These are phyloP conservation scores for Mycena epipterygia DNA, from an alignment of 768 basidiomycete genomes.

Conservation along the genomic window DNA sequence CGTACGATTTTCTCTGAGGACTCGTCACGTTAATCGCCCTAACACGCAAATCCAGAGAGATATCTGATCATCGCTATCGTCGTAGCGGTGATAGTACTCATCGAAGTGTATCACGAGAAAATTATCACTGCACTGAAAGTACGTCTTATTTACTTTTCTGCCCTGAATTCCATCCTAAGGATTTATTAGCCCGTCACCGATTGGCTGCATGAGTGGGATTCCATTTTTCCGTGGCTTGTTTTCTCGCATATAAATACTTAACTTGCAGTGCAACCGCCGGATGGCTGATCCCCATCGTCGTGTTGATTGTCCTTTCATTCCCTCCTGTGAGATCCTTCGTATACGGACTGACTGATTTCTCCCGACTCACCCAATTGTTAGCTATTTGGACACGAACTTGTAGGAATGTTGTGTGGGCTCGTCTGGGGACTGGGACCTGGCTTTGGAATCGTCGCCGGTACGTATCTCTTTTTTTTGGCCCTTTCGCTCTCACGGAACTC, in stretches of 20 bases:
- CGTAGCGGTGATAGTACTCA: conserved; percentile 45
- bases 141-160: not conserved
- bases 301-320: conserved; percentile 60
- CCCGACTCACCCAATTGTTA: not conserved
- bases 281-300: conserved; percentile 59
- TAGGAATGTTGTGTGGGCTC: conserved; percentile 57
- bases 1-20: conserved; percentile 5
- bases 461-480: not conserved
- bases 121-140: conserved; percentile 53
- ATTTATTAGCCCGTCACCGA: conserved; percentile 24
- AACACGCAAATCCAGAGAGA: not conserved
- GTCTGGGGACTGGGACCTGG: conserved; percentile 61
- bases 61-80: conserved; percentile 39
- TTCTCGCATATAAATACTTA: not conserved
- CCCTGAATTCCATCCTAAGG: too few species aligned
- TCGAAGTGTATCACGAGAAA: conserved; percentile 52
- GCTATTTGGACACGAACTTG: conserved; percentile 63
- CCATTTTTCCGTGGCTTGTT: not conserved
- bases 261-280: conserved; percentile 40
- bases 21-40: not conserved
- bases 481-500: not conserved
- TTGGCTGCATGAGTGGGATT: conserved; percentile 46
- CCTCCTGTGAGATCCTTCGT: conserved; percentile 45
- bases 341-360: too few species aligned
- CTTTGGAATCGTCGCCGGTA: conserved; percentile 55